Percentiles rank a stretch among this genome's conserved stretches.
These are phyloP conservation scores for Hermanozyma aechmeae DNA, from an alignment of 805 yeast genomes.

Conservation along the genomic window DNA sequence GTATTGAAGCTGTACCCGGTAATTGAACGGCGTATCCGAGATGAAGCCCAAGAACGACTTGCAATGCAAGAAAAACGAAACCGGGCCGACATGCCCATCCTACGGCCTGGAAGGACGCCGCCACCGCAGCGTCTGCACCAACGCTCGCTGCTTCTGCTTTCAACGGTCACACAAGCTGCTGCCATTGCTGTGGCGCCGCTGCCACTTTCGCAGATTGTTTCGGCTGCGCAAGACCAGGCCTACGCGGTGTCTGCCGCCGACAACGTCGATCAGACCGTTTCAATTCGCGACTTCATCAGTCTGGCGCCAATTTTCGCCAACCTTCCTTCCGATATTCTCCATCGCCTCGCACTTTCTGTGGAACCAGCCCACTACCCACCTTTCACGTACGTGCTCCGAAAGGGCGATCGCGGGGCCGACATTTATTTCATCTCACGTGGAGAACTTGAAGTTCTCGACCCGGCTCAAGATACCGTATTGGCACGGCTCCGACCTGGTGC, in stretches of 20 bases:
- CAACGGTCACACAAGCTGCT: too few relatives aligned
- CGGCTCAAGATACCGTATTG: constrained; percentile 28
- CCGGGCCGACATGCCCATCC: constrained; percentile 28
- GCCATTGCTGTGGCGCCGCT: constrained; percentile 10
- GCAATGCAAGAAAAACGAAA: constrained; percentile 61
- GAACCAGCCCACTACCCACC: constrained; percentile 47
- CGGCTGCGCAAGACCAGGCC: constrained; percentile 1
- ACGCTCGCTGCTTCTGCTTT: too few relatives aligned
- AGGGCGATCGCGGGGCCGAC: constrained; percentile 54
- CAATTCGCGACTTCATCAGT: constrained; percentile 49
- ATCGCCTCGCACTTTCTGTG: constrained; percentile 53
- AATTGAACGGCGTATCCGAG: constrained; percentile 60
- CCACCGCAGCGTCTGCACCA: too few relatives aligned
- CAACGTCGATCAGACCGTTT: constrained; percentile 43
- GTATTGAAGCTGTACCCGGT: constrained; percentile 56
- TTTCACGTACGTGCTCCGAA: constrained; percentile 50
- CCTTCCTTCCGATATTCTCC: constrained; percentile 51
- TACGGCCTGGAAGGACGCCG: constrained; percentile 9
- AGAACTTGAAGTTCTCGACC: constrained; percentile 55
- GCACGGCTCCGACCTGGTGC: constrained; percentile 57
- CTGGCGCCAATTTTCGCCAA: constrained; percentile 50
- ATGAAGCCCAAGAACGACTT: constrained; percentile 71
- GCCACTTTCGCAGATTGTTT: constrained; percentile 10
- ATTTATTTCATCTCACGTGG: constrained; percentile 62
- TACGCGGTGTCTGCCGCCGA: constrained; percentile 7